Evolutionary conservation across 2,329 filamentous ascomycete species (phyloP).

Genomic region (Fusarium sambucinum): DNA sequence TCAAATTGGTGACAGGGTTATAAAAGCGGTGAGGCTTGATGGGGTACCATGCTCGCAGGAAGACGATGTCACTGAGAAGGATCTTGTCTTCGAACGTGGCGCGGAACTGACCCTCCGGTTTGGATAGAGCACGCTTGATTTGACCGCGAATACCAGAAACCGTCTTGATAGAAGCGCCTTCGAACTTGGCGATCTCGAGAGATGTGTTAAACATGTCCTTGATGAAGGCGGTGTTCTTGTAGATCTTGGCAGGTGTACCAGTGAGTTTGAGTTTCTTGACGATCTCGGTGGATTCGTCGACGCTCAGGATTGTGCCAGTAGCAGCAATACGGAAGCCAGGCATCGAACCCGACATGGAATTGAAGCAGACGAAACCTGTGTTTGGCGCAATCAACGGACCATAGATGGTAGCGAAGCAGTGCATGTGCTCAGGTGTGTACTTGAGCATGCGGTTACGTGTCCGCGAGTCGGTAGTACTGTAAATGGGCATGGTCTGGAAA

Average conservation of each 20-base stretch:
- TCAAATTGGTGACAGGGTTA: slow-evolving; percentile 92
- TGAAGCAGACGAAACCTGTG: slow-evolving; percentile 94
- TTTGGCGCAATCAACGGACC: slow-evolving; percentile 95
- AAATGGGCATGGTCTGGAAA: slow-evolving; percentile 92
- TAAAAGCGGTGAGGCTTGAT: slow-evolving; percentile 96
- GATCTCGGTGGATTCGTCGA: slow-evolving; percentile 96
- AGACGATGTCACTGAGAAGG: slow-evolving; percentile 94
- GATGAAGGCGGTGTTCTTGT: slow-evolving; percentile 99
- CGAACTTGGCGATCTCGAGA: slow-evolving; percentile 97
- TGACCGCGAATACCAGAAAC: slow-evolving; percentile 96
- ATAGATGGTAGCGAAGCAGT: slow-evolving; percentile 96
- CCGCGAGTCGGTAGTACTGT: slow-evolving; percentile 93
- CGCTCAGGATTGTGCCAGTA: slow-evolving; percentile 91
- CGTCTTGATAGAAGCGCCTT: slow-evolving; percentile 94
- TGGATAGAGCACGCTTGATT: slow-evolving; percentile 94
- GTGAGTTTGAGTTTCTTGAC: slow-evolving; percentile 99
- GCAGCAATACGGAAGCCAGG: slow-evolving; percentile 95
- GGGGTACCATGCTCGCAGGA: slow-evolving; percentile 96
- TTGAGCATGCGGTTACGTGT: slow-evolving; percentile 98
- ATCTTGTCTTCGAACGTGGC: slow-evolving; percentile 99
- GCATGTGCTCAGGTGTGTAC: slow-evolving; percentile 99
- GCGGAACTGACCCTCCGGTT: slow-evolving; percentile 94
- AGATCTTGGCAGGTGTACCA: slow-evolving; percentile 94
- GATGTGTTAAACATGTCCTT: slow-evolving; percentile 97
- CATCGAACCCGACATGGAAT: slow-evolving; percentile 85